phyloP scores from a whole-genome alignment of 257 asterid species.

The Thymus mandschuricus region DNA sequence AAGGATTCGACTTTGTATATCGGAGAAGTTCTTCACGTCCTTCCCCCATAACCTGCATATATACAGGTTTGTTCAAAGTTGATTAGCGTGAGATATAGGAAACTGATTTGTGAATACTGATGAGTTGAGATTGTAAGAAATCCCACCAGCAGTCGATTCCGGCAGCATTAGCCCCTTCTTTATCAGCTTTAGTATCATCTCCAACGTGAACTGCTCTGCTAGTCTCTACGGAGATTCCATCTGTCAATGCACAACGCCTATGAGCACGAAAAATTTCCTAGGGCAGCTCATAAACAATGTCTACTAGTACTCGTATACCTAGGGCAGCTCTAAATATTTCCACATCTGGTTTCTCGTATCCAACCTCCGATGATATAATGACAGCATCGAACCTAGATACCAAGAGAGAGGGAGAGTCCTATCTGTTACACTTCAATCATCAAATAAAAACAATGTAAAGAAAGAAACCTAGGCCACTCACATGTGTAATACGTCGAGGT shows the following conservation, averaged over 20 bases:
- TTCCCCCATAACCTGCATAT: conserved; percentile 86
- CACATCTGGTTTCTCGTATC: conserved; percentile 85
- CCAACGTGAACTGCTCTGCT: conserved; percentile 82
- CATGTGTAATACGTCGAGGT: conserved; percentile 75
- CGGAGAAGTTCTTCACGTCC: conserved; percentile 76
- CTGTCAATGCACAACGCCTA: conserved; percentile 29
- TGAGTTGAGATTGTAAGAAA: conserved; percentile 10
- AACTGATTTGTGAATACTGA: neutral
- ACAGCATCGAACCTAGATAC: conserved; percentile 82
- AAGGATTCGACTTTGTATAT: conserved; percentile 61
- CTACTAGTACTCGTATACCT: conserved; percentile 48
- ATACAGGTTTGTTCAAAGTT: neutral
- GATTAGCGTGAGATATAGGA: neutral
- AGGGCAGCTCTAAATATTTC: conserved; percentile 81
- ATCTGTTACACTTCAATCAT: neutral
- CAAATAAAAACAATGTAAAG: neutral
- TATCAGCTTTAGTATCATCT: conserved; percentile 81
- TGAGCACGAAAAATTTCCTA: neutral
- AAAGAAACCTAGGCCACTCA: conserved; percentile 44
- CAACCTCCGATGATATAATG: conserved; percentile 89
- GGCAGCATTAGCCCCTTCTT: conserved; percentile 78
- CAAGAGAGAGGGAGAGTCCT: neutral
- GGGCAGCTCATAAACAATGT: neutral
- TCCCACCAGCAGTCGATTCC: conserved; percentile 83
- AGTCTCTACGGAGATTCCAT: conserved; percentile 64